A percentile compares a stretch with the other conserved stretches of the same genome.
These are phyloP conservation scores for Coprinopsis cinerea DNA, from an alignment of 768 basidiomycete genomes.

Conservation along the genomic window DNA sequence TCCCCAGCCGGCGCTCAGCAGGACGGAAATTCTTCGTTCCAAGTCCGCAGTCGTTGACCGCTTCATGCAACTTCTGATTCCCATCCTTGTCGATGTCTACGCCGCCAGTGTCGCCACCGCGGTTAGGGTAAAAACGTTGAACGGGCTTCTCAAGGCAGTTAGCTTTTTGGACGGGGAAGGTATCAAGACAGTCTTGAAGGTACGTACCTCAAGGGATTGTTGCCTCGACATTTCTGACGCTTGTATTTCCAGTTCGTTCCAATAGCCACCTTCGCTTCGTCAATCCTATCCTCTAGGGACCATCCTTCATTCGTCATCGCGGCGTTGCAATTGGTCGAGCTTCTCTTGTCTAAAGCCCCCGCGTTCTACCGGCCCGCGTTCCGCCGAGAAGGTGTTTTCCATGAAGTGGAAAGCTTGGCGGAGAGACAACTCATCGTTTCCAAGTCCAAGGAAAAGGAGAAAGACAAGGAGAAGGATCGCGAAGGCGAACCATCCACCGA, in stretches of 20 bases:
- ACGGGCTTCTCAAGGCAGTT: conserved; percentile 84
- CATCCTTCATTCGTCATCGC: conserved; percentile 81
- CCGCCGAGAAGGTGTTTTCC: conserved; percentile 92
- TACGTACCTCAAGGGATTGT: conserved; percentile 29
- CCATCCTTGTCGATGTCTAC: conserved; percentile 97
- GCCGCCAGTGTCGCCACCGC: conserved; percentile 91
- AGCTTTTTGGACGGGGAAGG: conserved; percentile 80
- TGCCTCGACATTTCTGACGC: conserved; percentile 5
- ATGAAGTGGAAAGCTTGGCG: conserved; percentile 83
- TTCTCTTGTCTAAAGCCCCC: conserved; percentile 80
- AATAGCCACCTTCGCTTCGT: conserved; percentile 91
- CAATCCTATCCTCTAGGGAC: conserved; percentile 89
- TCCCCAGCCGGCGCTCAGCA: conserved; percentile 38
- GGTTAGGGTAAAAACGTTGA: conserved; percentile 84
- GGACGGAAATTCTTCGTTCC: conserved; percentile 71
- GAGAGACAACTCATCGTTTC: conserved; percentile 49
- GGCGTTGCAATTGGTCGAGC: conserved; percentile 89
- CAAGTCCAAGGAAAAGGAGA: conserved; percentile 48
- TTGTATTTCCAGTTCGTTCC: conserved; percentile 68
- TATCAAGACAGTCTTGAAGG: conserved; percentile 71
- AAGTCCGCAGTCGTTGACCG: conserved; percentile 71
- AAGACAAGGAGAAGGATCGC: conserved; percentile 15
- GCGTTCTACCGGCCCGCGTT: conserved; percentile 83
- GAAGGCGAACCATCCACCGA: conserved; percentile 13
- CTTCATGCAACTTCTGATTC: conserved; percentile 86